phyloP scores from a whole-genome alignment of 139 green algal species.

The Chlorella vulgaris region DNA sequence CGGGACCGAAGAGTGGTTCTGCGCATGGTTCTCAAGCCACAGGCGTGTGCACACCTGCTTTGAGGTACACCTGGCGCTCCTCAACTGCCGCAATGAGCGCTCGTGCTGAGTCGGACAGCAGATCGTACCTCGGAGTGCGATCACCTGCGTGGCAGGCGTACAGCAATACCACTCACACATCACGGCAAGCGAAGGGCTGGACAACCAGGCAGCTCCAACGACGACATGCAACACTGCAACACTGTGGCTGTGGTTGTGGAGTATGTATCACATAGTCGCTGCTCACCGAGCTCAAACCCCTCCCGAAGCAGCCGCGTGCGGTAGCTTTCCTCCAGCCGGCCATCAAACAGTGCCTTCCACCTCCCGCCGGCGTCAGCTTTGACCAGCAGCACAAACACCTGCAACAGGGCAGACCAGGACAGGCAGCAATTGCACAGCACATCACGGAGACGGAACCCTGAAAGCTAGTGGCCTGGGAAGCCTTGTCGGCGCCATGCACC shows the following conservation, averaged over 20 bases:
- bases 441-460: not conserved
- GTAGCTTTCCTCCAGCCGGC: conserved; percentile 67
- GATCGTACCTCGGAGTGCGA: conserved; percentile 30
- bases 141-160: conserved; percentile 47
- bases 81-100: conserved; percentile 60
- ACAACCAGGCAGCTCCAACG: no score
- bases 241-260: no score
- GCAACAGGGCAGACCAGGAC: not conserved
- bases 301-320: conserved; percentile 74
- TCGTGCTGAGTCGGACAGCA: conserved; percentile 34
- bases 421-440: not conserved
- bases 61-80: conserved; percentile 59
- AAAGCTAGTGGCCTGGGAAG: no score
- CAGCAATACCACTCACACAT: not conserved
- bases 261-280: conserved; percentile 12
- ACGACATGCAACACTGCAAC: no score
- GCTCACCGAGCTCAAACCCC: conserved; percentile 67
- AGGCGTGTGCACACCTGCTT: not conserved
- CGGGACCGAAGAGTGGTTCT: no score
- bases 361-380: conserved; percentile 65
- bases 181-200: not conserved
- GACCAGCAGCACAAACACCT: conserved; percentile 60
- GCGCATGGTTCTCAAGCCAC: not conserved
- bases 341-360: conserved; percentile 73
- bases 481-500: not conserved